Evolutionary conservation across 106 monocot genomes (phyloP).

Genomic region (Agapanthus africanus): DNA sequence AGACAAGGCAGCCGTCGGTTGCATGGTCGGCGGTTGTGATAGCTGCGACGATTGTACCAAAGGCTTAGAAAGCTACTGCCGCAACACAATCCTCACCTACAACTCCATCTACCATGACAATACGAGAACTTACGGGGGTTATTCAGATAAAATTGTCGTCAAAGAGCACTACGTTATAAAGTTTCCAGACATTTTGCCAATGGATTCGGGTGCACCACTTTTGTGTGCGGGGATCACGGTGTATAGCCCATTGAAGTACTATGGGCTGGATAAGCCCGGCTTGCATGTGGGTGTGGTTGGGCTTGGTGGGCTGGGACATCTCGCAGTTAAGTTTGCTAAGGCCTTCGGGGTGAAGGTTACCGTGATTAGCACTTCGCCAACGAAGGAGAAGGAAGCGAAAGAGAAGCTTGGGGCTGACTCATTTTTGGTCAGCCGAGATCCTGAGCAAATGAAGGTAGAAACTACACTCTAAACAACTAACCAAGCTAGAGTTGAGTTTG

Average conservation of each 20-base stretch:
- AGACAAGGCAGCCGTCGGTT: constrained; percentile 65
- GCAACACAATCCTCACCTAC: constrained; percentile 36
- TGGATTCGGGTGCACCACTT: constrained; percentile 12
- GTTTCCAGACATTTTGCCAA: constrained; percentile 5
- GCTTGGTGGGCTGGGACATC: too few relatives aligned
- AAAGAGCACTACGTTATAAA: constrained; percentile 35
- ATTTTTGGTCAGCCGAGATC: constrained; percentile 12
- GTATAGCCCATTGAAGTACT: constrained; percentile 10
- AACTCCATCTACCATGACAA: constrained; percentile 29
- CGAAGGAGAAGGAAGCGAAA: constrained; percentile 13
- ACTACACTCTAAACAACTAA: too few relatives aligned
- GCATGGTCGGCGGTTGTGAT: constrained; percentile 50
- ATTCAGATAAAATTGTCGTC: constrained; percentile 48
- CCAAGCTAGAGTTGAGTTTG: too few relatives aligned
- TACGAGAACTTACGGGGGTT: constrained; percentile 49
- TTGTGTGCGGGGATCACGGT: too few relatives aligned
- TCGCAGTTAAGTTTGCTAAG: constrained; percentile 12
- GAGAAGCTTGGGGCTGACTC: constrained; percentile 4
- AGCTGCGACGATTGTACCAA: constrained; percentile 39
- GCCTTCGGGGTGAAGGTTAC: constrained; percentile 15
- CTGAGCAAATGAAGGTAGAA: constrained; percentile 12
- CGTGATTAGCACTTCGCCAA: constrained; percentile 11
- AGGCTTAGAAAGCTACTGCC: constrained; percentile 60
- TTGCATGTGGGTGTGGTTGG: constrained; percentile 7
- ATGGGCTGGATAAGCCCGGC: neutral